Evolutionary conservation across 2,329 filamentous ascomycete species (phyloP).

Genomic region (Mycosphaerella sp.): DNA sequence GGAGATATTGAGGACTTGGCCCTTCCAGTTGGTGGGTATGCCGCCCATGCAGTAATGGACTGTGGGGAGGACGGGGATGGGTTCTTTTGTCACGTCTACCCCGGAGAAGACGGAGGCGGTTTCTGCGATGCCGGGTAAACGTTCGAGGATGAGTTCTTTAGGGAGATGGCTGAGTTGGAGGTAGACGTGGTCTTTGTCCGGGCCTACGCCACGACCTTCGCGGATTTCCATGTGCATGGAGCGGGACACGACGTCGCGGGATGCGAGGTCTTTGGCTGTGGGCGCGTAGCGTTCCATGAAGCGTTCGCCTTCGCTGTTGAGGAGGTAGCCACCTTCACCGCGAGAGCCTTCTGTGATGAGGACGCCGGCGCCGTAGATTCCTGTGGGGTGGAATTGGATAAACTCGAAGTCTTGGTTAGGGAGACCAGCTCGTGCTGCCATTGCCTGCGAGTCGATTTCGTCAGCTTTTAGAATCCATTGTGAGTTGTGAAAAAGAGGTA

Average conservation of each 20-base stretch:
- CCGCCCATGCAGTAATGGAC: conserved; percentile 51
- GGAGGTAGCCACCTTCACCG: conserved; percentile 47
- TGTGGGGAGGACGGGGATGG: conserved; percentile 47
- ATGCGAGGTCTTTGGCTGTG: conserved; percentile 47
- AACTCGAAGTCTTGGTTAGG: conserved; percentile 49
- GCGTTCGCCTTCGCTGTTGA: conserved; percentile 45
- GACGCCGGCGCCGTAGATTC: conserved; percentile 48
- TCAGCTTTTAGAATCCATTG: not conserved
- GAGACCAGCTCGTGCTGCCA: conserved; percentile 45
- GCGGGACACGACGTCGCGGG: conserved; percentile 44
- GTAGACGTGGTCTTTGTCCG: conserved; percentile 45
- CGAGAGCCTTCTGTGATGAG: conserved; percentile 48
- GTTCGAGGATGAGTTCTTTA: conserved; percentile 42
- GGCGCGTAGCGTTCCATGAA: conserved; percentile 51
- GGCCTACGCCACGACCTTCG: conserved; percentile 43
- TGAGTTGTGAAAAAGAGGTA: not conserved
- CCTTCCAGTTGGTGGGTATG: conserved; percentile 47
- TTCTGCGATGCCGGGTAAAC: conserved; percentile 47
- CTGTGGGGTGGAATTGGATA: conserved; percentile 48
- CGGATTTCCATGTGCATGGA: conserved; percentile 48
- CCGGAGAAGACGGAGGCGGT: conserved; percentile 47
- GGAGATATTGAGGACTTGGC: conserved; percentile 42
- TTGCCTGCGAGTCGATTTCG: conserved; percentile 33
- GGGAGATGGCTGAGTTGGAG: conserved; percentile 46
- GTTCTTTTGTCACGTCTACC: conserved; percentile 45